Evolutionary conservation across 495 filamentous ascomycete species (phyloP).

Genomic region (Penicillium alfredii): DNA sequence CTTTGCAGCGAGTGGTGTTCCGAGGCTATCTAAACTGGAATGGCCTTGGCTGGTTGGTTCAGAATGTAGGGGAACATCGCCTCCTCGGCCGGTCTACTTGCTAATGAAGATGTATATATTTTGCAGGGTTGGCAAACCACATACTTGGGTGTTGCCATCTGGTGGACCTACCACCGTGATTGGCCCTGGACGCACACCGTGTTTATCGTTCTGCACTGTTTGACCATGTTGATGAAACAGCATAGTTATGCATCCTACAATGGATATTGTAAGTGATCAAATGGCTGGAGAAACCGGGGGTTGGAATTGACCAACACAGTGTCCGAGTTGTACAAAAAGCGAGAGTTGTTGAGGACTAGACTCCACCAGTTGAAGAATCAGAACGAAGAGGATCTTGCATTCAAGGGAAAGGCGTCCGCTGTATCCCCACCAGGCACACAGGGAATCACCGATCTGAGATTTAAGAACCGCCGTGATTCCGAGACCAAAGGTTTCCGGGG

Average conservation of each 20-base stretch:
- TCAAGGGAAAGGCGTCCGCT: neutral
- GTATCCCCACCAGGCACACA: neutral
- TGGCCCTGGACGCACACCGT: conserved; percentile 74
- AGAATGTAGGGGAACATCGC: conserved; percentile 53
- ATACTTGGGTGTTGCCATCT: conserved; percentile 53
- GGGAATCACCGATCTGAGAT: conserved; percentile 7
- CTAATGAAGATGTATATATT: too few relatives aligned
- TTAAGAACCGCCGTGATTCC: conserved; percentile 1
- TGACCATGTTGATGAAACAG: conserved; percentile 74
- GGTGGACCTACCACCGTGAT: conserved; percentile 56
- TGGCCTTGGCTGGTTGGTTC: conserved; percentile 58
- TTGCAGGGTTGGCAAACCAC: conserved; percentile 57
- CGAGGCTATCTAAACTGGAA: conserved; percentile 57
- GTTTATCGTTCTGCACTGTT: conserved; percentile 64
- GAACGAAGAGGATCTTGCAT: neutral
- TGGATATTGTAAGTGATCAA: conserved; percentile 47
- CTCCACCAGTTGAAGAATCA: conserved; percentile 36
- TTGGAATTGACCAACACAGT: conserved; percentile 29
- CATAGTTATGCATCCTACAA: conserved; percentile 74
- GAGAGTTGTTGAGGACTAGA: conserved; percentile 37
- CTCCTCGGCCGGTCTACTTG: too few relatives aligned
- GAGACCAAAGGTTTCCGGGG: conserved; percentile 5
- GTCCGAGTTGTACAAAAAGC: conserved; percentile 50
- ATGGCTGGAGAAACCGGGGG: neutral
- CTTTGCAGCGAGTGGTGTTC: conserved; percentile 52